Evolutionary conservation across 768 basidiomycete species (phyloP), one percentile per base, ranked within the genome.

Genomic region (Mycena venus): DNA sequence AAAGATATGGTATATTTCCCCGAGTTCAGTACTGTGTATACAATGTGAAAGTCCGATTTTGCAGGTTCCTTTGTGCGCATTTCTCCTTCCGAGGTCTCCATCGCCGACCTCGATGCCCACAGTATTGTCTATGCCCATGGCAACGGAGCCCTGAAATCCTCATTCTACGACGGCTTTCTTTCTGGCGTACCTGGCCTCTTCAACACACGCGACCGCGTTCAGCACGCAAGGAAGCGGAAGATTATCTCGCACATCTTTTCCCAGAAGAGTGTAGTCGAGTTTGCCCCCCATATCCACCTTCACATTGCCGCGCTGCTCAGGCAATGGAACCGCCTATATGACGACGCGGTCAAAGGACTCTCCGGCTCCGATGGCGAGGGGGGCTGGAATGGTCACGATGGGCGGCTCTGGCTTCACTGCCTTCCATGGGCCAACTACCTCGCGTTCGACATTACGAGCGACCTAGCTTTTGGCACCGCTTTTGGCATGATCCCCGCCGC

Each of bases 221-320:
- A 96, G 69, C 96, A 97, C 81, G 88, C 94, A 14, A 91, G 96
- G 51, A 97, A 97, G 84, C 92, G 96, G 85, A 98, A 97, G 85
- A 95, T 98, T 73, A 90, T 98, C 55, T 93, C 95, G 0, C 91
- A 94, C 79, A 93, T 95, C 78, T 95, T 95, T 83, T 92, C 93
- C 1, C 93, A 94, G 80, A 96, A 96, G 85, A 94, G 84, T 65
- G 95, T 97, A 4, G 81, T 94, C 71, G 94, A 95, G 77, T 97
- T 97, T 72, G 95, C 97, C 81, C 94, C 94, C 0, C 90, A 95
- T 70, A 90, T 96, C 65, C 85, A 89, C 5, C 79, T 85, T 2
- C 91, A 94, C 76, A 88, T 96, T 21, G 82, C 79, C 2, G 83
- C 88, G 63, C 83, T 97, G 68, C 80, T 96, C 72, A 80, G 81